These are phyloP conservation scores for Coemansia sp. DNA, from an alignment of 192 early-diverging fungal species.

Conservation along the genomic window DNA sequence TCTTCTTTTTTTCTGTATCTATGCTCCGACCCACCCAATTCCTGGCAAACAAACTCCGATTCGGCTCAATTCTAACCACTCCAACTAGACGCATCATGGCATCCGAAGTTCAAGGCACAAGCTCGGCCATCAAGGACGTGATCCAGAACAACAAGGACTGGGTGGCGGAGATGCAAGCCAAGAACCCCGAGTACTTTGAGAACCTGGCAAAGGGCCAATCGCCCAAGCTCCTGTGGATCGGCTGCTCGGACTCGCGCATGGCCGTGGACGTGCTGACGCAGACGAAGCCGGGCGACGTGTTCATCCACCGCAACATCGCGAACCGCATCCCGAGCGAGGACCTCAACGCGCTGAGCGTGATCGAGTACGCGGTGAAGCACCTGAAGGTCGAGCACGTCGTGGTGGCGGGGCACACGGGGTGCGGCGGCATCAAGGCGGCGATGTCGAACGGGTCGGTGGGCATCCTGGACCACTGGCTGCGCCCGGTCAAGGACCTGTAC, in stretches of 20 bases:
- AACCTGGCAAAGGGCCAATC: constrained; percentile 70
- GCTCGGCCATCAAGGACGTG: constrained; percentile 1
- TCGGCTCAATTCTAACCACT: constrained; percentile 19
- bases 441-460: constrained; percentile 63
- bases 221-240: constrained; percentile 87
- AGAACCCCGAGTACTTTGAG: constrained; percentile 70
- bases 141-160: constrained; percentile 58
- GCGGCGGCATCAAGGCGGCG: constrained; percentile 69
- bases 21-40: constrained; percentile 26
- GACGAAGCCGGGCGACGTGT: constrained; percentile 73
- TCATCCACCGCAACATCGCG: constrained; percentile 97
- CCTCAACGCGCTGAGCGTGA: constrained; percentile 76
- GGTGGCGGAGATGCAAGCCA: constrained; percentile 55
- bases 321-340: constrained; percentile 85
- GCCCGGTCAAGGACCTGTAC: constrained; percentile 83
- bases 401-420: constrained; percentile 83
- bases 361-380: constrained; percentile 91
- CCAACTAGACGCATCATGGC: constrained; percentile 28
- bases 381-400: constrained; percentile 93
- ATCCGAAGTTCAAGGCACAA: neutral
- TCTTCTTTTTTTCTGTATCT: neutral
- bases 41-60: constrained; percentile 24
- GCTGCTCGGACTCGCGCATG: constrained; percentile 91
- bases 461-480: constrained; percentile 89
- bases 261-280: constrained; percentile 75